Evolutionary conservation across 1,284 basidiomycete genomes (phyloP).

Genomic region (Trichosporon sp.): DNA sequence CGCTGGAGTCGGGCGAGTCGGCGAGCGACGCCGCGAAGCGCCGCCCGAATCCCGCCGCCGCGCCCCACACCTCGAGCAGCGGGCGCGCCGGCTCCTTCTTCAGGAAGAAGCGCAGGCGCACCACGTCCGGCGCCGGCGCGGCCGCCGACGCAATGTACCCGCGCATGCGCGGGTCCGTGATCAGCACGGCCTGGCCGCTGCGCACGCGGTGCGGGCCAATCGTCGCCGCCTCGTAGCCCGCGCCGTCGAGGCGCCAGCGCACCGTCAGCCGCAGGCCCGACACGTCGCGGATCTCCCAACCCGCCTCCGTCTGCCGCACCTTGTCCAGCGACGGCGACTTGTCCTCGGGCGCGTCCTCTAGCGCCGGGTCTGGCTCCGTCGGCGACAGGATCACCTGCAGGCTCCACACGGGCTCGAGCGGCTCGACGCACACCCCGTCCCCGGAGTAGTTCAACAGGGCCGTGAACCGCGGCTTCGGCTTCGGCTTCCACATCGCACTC

Average conservation of each 20-base stretch:
- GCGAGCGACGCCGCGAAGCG: background rate
- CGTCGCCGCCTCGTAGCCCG: conserved; percentile 76
- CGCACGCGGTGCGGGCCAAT: conserved; percentile 75
- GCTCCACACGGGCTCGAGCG: conserved; percentile 61
- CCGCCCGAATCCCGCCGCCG: conserved; percentile 16
- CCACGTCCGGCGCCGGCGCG: background rate
- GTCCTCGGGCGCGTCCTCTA: conserved; percentile 57
- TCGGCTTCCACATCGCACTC: background rate
- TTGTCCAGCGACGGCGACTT: conserved; percentile 63
- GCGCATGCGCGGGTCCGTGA: conserved; percentile 59
- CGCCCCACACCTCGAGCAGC: background rate
- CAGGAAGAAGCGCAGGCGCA: background rate
- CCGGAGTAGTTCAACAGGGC: conserved; percentile 25
- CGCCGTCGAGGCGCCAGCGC: conserved; percentile 71
- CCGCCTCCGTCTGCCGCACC: conserved; percentile 59
- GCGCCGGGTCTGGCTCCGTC: conserved; percentile 36
- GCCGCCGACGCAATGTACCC: conserved; percentile 51
- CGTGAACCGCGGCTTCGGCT: background rate
- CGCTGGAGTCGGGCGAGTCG: background rate
- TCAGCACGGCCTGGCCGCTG: conserved; percentile 71
- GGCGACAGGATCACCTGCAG: conserved; percentile 70
- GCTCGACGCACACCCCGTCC: conserved; percentile 67
- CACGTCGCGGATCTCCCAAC: conserved; percentile 61
- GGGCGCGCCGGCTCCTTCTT: background rate
- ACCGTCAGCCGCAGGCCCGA: conserved; percentile 69